Conservation (phyloP, 495 filamentous ascomycete genomes). For the Bacidia gigantensis region DNA sequence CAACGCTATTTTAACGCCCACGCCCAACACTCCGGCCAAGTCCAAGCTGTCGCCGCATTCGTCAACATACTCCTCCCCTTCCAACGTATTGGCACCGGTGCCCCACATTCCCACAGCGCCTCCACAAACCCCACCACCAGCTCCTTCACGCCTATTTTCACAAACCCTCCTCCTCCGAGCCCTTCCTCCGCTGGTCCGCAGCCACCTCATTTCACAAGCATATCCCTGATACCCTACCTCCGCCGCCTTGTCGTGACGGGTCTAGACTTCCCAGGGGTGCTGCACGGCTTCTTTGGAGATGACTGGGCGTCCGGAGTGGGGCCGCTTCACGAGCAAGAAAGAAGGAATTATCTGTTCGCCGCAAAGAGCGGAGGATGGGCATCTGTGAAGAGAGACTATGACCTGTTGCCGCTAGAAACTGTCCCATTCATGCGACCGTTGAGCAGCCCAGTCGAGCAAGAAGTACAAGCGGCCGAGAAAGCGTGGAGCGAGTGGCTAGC, state of each 20-base stretch:
- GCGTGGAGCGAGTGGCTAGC: conserved; percentile 78
- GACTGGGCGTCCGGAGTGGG: conserved; percentile 72
- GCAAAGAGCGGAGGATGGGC: conserved; percentile 86
- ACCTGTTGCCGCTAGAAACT: conserved; percentile 64
- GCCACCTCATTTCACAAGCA: conserved; percentile 28
- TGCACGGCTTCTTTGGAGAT: conserved; percentile 92
- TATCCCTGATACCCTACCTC: conserved; percentile 78
- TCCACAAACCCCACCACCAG: conserved; percentile 15
- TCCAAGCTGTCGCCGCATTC: conserved; percentile 82
- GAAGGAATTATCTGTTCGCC: conserved; percentile 87
- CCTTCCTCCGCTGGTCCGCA: conserved; percentile 12
- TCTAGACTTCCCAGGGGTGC: conserved; percentile 68
- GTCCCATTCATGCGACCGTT: conserved; percentile 78
- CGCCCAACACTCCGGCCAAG: conserved; percentile 67
- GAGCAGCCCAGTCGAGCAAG: conserved; percentile 55
- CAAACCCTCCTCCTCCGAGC: too few relatives aligned
- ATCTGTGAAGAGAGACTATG: conserved; percentile 76
- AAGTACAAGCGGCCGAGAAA: conserved; percentile 73
- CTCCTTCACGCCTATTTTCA: conserved; percentile 1
- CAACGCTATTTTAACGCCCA: conserved; percentile 87
- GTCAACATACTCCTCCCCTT: conserved; percentile 63
- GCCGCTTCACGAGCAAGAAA: conserved; percentile 73
- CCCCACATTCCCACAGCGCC: conserved; percentile 9
- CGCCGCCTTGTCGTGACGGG: conserved; percentile 84
- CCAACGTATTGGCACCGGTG: conserved; percentile 25